phyloP scores from a whole-genome alignment of 1,284 basidiomycete genomes.

The Apiotrichum gracile region DNA sequence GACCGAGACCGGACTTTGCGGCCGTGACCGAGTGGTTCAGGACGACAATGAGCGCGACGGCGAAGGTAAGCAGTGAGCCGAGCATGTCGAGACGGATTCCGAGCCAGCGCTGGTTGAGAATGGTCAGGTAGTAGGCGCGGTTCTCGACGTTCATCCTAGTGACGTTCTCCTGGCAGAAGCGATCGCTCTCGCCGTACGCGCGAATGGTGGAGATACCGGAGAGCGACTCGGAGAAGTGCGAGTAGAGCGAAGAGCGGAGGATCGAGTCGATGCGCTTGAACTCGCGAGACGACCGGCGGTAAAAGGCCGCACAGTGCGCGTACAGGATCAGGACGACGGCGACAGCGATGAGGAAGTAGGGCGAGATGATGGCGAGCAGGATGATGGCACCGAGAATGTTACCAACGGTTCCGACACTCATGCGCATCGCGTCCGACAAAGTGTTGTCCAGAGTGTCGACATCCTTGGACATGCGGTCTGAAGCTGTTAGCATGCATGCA shows the following conservation, averaged over 20 bases:
- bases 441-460: constrained; percentile 75
- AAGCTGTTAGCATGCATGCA: no score
- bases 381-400: constrained; percentile 55
- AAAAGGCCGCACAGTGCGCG: constrained; percentile 66
- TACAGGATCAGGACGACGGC: constrained; percentile 54
- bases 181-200: constrained; percentile 66
- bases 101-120: constrained; percentile 65
- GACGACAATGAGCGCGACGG: constrained; percentile 72
- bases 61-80: constrained; percentile 68
- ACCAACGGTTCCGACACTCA: constrained; percentile 52
- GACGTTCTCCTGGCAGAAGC: constrained; percentile 69
- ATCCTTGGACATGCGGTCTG: no score
- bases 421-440: constrained; percentile 64
- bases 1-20: constrained; percentile 59
- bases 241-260: constrained; percentile 58
- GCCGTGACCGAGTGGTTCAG: constrained; percentile 68
- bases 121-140: constrained; percentile 79
- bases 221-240: constrained; percentile 83
- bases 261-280: constrained; percentile 58
- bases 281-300: constrained; percentile 80
- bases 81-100: constrained; percentile 81
- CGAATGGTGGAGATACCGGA: constrained; percentile 78
- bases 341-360: constrained; percentile 77
- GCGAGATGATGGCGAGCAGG: constrained; percentile 67
- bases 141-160: constrained; percentile 73